Base-by-base conservation (phyloP, 306 rosid genomes). In the Lathyrus aphaca region DNA sequence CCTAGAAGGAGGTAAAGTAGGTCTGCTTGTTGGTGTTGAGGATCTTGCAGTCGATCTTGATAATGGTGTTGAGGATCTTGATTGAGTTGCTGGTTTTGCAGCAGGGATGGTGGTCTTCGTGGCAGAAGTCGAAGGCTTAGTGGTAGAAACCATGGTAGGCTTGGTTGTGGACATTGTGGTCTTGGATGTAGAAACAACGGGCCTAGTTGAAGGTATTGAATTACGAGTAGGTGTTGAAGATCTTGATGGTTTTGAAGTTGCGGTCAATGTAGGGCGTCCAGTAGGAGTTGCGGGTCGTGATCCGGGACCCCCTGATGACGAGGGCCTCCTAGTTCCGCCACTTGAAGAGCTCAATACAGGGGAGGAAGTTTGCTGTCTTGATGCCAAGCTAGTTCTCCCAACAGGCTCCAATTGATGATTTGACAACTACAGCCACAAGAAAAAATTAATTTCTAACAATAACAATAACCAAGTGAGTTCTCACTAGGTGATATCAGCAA, bases 231-330 rank as follows among this genome's bases (percentile, higher is more conserved):
- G 98, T 23, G 98, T 92, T 17, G 95, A 89, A 35, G 98, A 74
- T 80, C 98, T 87, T 72, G 88, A 83, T 65, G 96, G 64, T 82
- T 77, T 89, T 58, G 96, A 81, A 18, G 87, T 23, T 21, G 90
- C 44, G 30, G 79, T 61, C 82, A 88, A 78, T 48, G 89, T 74
- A 56, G 92, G 71, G 6, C 95, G 88, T 55, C 95, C 92, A 60
- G 92, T 86, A 74, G 98, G 96, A 58, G 96, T 86, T 38, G 87
- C 89, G 70, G 91, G 88, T 69, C 98, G 86, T 71, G 96, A 89
- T 78, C 95, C 96, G 18, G 92, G 95, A 67, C 95, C 98, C 54
- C 89, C 92, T 4, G 96, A 86, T 71, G 98, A 89, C 15, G 96
- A 87, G 48, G 95, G 98, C 69, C 95, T 85, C 66, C 95, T 83